Evolutionary conservation across 176 grass and related monocot genomes (phyloP), one percentile per base, ranked within the genome.

Genomic region (maize (Zea mays)): DNA sequence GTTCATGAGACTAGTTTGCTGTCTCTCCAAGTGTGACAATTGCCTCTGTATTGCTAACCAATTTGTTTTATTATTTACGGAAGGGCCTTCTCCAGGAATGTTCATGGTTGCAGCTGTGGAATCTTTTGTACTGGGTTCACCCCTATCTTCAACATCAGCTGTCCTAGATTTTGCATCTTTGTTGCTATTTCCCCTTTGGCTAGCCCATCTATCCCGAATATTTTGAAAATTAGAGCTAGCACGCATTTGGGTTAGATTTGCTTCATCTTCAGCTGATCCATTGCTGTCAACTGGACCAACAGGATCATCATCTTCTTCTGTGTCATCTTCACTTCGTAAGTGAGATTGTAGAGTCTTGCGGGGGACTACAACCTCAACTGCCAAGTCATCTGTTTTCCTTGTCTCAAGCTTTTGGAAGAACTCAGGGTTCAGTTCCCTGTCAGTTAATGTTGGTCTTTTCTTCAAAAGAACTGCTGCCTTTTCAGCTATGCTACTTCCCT

Each of bases 401-500:
- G 92, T 86, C 76, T 99, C 96, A 62, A 99, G 90, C 42, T 93
- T 95, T 81, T 95, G 96, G 69, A 99, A 99, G 62, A 99, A 99
- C 6, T 95, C 96, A 63, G 92, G 85, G 59, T 99, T 99, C 45
- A 99, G 49, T 60, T 90, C 96, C 76, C 92, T 97, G 55, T 97
- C 91, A 36, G 64, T 93, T 65, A 91, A 71, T 43, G 86, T 80
- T n/a, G 92, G 72, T 77, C 79, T 99, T 90, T 87, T 99, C 87
- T 88, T 99, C 42, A 99, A 85, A n/a, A 99, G 71, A 60, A 87
- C 80, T 19, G 90, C 85, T 60, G 92, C 96, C 65, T 95, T 99
- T 87, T 99, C 96, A 49, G 73, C 69, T 55, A 99, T 94, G 67
- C 68, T 86, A 67, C 21, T 65, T 20, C 92, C 88, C 62, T 85